Evolutionary conservation across 2,329 filamentous ascomycete species (phyloP).

Genomic region (Paraconiothyrium brasiliense): DNA sequence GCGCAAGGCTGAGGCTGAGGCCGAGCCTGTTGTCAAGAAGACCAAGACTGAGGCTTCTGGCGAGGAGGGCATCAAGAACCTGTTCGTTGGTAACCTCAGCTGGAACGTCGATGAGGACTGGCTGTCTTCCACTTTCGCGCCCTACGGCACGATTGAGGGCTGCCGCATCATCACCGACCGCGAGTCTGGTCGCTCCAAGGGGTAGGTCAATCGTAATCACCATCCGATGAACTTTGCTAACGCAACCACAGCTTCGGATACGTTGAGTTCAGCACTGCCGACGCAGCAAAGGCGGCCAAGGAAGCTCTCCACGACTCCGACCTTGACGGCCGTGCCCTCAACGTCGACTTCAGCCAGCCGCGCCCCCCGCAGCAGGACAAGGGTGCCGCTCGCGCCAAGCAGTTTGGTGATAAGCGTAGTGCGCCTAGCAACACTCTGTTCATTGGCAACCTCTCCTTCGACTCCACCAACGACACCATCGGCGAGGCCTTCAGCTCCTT

Average conservation of each 20-base stretch:
- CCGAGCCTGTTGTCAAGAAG: slow-evolving; percentile 70
- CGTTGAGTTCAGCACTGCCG: slow-evolving; percentile 80
- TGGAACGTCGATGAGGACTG: slow-evolving; percentile 90
- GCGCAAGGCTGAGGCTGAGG: slow-evolving; percentile 69
- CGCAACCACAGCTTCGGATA: slow-evolving; percentile 75
- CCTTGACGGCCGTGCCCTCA: slow-evolving; percentile 77
- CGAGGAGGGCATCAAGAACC: slow-evolving; percentile 67
- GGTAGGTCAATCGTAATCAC: slow-evolving; percentile 56
- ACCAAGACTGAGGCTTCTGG: slow-evolving; percentile 67
- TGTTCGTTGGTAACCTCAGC: slow-evolving; percentile 90
- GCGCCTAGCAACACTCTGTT: slow-evolving; percentile 87
- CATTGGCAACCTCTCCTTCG: slow-evolving; percentile 89
- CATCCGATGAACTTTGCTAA: slow-evolving; percentile 32
- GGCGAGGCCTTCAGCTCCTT: slow-evolving; percentile 77
- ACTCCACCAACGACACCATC: slow-evolving; percentile 79
- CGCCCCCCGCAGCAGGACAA: slow-evolving; percentile 59
- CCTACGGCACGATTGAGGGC: slow-evolving; percentile 75
- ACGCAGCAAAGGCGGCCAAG: slow-evolving; percentile 75
- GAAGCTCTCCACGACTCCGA: slow-evolving; percentile 78
- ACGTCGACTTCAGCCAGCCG: slow-evolving; percentile 80
- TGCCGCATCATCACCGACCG: slow-evolving; percentile 87
- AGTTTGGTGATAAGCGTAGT: slow-evolving; percentile 82
- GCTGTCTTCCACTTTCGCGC: slow-evolving; percentile 82
- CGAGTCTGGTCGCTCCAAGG: slow-evolving; percentile 82
- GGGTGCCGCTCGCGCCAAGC: slow-evolving; percentile 66